These are phyloP conservation scores for Starmera quercuum DNA, from an alignment of 805 yeast species.

Conservation along the genomic window DNA sequence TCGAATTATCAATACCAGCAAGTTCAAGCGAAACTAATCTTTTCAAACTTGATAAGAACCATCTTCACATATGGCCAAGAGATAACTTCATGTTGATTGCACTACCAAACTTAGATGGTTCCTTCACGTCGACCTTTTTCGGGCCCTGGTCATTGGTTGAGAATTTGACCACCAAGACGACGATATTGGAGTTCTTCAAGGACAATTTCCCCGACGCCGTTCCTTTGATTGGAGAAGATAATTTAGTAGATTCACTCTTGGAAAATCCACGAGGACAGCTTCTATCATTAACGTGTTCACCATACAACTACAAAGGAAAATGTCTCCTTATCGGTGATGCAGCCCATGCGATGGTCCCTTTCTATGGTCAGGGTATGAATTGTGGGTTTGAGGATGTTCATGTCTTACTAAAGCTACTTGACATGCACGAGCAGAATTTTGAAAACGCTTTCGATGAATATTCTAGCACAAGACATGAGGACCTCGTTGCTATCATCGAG, in stretches of 20 bases:
- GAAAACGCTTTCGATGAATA: constrained; percentile 46
- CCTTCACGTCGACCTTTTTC: constrained; percentile 86
- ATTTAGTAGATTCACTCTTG: constrained; percentile 40
- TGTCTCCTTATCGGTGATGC: constrained; percentile 83
- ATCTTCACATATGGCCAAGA: constrained; percentile 91
- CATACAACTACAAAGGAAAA: constrained; percentile 58
- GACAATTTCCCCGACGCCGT: constrained; percentile 69
- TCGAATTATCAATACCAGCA: constrained; percentile 74
- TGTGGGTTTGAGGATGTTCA: constrained; percentile 91
- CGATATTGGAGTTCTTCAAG: constrained; percentile 46
- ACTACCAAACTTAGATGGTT: constrained; percentile 74
- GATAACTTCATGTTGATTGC: constrained; percentile 84
- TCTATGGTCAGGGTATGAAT: constrained; percentile 95
- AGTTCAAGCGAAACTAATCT: constrained; percentile 21
- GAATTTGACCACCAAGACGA: constrained; percentile 34
- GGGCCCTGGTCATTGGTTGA: constrained; percentile 70
- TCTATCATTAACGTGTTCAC: constrained; percentile 60
- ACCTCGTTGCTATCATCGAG: constrained; percentile 67
- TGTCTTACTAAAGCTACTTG: constrained; percentile 47
- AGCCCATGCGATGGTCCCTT: constrained; percentile 97
- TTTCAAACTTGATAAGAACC: constrained; percentile 52
- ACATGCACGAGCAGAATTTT: constrained; percentile 30
- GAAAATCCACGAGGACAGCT: constrained; percentile 71
- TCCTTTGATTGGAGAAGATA: constrained; percentile 53
- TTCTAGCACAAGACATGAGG: constrained; percentile 48